Evolutionary conservation across 768 basidiomycete species (phyloP), one percentile per base, ranked within the genome.

Genomic region (Termitomyces titanicus): DNA sequence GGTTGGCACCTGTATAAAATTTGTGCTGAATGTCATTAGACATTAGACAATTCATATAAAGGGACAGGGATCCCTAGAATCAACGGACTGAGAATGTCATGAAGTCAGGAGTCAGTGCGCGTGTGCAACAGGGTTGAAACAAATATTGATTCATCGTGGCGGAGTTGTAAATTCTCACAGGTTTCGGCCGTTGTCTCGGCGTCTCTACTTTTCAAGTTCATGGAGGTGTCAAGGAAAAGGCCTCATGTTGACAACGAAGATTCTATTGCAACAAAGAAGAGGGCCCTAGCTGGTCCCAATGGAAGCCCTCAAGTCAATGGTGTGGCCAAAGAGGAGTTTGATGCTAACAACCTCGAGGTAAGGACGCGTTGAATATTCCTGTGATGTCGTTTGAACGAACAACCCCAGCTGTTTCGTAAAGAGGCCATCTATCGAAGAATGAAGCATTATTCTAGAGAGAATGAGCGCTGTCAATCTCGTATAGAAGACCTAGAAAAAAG

Each of bases 381-480:
- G 44, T 38, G 10, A 51, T 45, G 27, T 58, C 60, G 48, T 57
- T 57, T 53, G 29, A 56, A n/a, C 53, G 50, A 52, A 62, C 33
- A 53, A 43, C 55, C 60, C 24, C 60, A 93, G 91, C 74, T 80
- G n/a, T 93, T 91, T 68, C 83, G 88, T 58, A 93, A 94, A 69
- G 89, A 91, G 63, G 92, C 92, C 40, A 85, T 94, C 47, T 93
- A 84, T 69, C 80, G 92, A 38, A 78, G 89, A 55, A 92, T 94
- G 90, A 84, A 78, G 64, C 83, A 92, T 63, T 92, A 93, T 68
- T 82, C 84, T 53, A 81, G 88, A 57, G 85, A 91, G 73, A 75
- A 85, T 68, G 82, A 86, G 59, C 81, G 88, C 42, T 81, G 80
- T 57, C 77, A 81, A 64, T 67, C 72, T 62, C 80, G 80, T 53